Conservation (phyloP, 108 stramenopile species). For the Cylindrotheca closterium region DNA sequence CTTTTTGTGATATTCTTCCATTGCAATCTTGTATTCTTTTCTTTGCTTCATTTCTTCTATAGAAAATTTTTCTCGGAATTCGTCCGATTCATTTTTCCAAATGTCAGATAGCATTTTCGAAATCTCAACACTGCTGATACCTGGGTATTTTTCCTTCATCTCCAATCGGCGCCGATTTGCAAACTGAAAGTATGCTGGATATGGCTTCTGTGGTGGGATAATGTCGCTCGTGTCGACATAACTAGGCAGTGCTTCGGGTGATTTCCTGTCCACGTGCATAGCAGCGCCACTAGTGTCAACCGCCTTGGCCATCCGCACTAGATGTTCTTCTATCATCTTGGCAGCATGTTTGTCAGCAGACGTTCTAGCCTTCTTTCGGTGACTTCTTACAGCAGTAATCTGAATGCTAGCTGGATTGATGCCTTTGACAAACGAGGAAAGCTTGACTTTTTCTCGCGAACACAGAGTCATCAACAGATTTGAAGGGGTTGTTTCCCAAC, state of each 20-base stretch:
- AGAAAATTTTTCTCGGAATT: neutral
- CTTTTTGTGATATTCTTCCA: slow-evolving; percentile 12
- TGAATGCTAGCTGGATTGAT: slow-evolving; percentile 18
- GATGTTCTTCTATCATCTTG: no score
- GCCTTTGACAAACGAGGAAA: slow-evolving; percentile 22
- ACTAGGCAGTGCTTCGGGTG: neutral
- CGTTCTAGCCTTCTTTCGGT: slow-evolving; percentile 12
- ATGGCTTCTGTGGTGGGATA: slow-evolving; percentile 8
- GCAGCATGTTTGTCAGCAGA: neutral
- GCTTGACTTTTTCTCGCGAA: slow-evolving; percentile 8
- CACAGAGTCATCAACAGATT: slow-evolving; percentile 24
- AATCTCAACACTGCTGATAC: slow-evolving; percentile 5
- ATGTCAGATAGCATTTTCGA: slow-evolving; percentile 16
- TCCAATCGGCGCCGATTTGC: slow-evolving; percentile 4
- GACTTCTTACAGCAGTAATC: slow-evolving; percentile 7
- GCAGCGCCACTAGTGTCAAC: neutral
- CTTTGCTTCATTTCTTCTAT: slow-evolving; percentile 7
- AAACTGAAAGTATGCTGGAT: slow-evolving; percentile 17
- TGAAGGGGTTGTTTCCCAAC: slow-evolving; percentile 36
- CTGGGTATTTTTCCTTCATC: slow-evolving; percentile 13
- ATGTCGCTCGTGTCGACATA: neutral
- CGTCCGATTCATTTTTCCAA: slow-evolving; percentile 11
- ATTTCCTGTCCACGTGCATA: neutral
- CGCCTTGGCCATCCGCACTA: no score
- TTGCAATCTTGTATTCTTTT: neutral